Evolutionary conservation across 495 filamentous ascomycete genomes (phyloP).

Genomic region (Aspergillus steynii): DNA sequence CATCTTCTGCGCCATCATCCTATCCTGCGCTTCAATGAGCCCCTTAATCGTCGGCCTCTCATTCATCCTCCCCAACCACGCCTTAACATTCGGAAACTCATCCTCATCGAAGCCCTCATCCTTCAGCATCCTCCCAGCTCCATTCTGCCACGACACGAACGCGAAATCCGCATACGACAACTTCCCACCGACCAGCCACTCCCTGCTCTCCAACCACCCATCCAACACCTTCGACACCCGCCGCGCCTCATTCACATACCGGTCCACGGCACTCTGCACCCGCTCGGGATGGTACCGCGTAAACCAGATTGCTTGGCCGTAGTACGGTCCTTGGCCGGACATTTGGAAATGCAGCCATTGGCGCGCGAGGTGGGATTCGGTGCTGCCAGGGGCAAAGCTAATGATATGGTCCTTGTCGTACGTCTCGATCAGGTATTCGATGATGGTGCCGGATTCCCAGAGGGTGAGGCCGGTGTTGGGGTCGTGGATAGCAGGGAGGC

Average conservation of each 20-base stretch:
- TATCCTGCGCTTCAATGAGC: constrained; percentile 1
- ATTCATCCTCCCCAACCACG: constrained; percentile 7
- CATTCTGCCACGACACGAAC: constrained; percentile 8
- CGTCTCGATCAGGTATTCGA: constrained; percentile 4
- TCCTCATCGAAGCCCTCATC: constrained; percentile 3
- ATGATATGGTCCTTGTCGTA: constrained; percentile 5
- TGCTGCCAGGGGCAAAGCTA: constrained; percentile 1
- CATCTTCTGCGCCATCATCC: constrained; percentile 2
- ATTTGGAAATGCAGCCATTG: constrained; percentile 56
- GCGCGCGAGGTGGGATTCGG: constrained; percentile 46
- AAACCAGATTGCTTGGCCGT: constrained; percentile 52
- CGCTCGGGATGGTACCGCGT: constrained; percentile 46
- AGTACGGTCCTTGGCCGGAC: constrained; percentile 62
- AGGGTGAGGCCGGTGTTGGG: constrained; percentile 58
- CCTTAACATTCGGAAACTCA: constrained; percentile 1
- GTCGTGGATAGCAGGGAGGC: constrained; percentile 55
- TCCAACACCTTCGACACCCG: constrained; percentile 50
- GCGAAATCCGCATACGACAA: constrained; percentile 8
- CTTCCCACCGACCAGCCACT: constrained; percentile 5
- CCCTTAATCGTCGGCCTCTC: background rate
- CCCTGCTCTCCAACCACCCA: constrained; percentile 1
- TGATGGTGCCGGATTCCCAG: constrained; percentile 66
- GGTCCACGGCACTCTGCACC: constrained; percentile 48
- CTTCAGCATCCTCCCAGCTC: background rate
- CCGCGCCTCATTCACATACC: constrained; percentile 55